Evolutionary conservation across 1,139 yeast genomes (phyloP).

Genomic region (Suhomyces chickasaworum): DNA sequence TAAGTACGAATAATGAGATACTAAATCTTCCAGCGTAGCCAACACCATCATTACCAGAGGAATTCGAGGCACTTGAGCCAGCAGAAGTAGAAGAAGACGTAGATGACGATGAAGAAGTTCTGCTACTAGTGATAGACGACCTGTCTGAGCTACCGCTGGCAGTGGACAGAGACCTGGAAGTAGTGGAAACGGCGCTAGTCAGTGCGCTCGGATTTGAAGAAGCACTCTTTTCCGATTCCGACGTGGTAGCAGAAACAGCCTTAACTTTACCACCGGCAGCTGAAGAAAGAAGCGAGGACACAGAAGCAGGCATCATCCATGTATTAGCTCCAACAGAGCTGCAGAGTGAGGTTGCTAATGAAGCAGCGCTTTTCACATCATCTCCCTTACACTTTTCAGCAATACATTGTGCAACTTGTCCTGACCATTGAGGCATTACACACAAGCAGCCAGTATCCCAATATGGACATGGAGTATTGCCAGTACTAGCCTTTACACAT

Average conservation of each 20-base stretch:
- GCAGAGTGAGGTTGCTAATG: constrained; percentile 46
- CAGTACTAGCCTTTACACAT: constrained; percentile 41
- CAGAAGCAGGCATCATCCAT: constrained; percentile 49
- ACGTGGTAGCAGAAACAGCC: constrained; percentile 16
- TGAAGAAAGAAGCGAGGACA: constrained; percentile 32
- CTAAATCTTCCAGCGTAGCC: neutral
- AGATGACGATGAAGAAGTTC: neutral
- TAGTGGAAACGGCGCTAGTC: neutral
- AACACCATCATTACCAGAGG: constrained; percentile 2
- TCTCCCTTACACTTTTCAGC: constrained; percentile 43
- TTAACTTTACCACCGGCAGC: constrained; percentile 31
- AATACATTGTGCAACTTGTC: constrained; percentile 47
- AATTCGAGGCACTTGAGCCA: constrained; percentile 9
- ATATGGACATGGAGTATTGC: constrained; percentile 50
- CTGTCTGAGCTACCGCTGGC: no score
- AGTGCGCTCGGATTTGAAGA: neutral
- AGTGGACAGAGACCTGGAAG: neutral
- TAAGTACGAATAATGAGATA: neutral
- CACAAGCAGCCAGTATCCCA: constrained; percentile 59
- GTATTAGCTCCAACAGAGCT: constrained; percentile 46
- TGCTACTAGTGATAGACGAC: no score
- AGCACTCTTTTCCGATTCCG: constrained; percentile 3
- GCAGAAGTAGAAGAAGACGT: neutral
- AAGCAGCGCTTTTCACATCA: constrained; percentile 42
- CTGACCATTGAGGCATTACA: constrained; percentile 52